Percentiles rank a stretch among this genome's conserved stretches.
Conservation (phyloP, 2,329 filamentous ascomycete species). For the Exophiala mesophila region DNA sequence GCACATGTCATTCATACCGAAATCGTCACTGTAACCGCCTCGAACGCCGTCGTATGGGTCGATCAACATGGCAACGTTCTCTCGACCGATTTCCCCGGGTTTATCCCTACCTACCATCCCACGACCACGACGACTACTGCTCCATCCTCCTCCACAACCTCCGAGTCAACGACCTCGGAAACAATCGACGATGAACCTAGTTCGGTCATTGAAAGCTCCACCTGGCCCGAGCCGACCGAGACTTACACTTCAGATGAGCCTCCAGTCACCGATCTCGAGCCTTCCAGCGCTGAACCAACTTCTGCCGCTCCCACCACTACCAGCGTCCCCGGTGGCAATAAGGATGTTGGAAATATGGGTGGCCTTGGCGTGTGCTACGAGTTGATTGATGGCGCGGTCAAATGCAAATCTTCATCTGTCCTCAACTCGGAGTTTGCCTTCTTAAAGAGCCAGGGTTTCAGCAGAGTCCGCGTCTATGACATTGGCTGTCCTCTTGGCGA, state of each 20-base stretch:
- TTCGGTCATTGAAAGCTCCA: slow-evolving; percentile 3
- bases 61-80: slow-evolving; percentile 53
- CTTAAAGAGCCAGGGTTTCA: slow-evolving; percentile 52
- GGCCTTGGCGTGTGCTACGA: slow-evolving; percentile 54
- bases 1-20: slow-evolving; percentile 15
- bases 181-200: slow-evolving; percentile 14
- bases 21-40: slow-evolving; percentile 18
- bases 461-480: slow-evolving; percentile 70
- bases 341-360: slow-evolving; percentile 4
- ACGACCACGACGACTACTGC: slow-evolving; percentile 3
- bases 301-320: neutral
- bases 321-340: neutral
- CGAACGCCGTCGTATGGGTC: slow-evolving; percentile 52
- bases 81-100: slow-evolving; percentile 34
- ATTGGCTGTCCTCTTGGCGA: slow-evolving; percentile 67
- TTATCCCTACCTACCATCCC: slow-evolving; percentile 6
- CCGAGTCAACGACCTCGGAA: slow-evolving; percentile 13
- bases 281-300: slow-evolving; percentile 2
- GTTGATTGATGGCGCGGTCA: slow-evolving; percentile 51
- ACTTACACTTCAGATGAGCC: slow-evolving; percentile 24
- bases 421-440: slow-evolving; percentile 60
- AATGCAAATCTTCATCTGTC: slow-evolving; percentile 63
- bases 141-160: slow-evolving; percentile 10
- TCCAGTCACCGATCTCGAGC: neutral
- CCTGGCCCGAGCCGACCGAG: slow-evolving; percentile 17